These are phyloP conservation scores for Coprinellus micaceus DNA, from an alignment of 768 basidiomycete genomes.

Conservation along the genomic window DNA sequence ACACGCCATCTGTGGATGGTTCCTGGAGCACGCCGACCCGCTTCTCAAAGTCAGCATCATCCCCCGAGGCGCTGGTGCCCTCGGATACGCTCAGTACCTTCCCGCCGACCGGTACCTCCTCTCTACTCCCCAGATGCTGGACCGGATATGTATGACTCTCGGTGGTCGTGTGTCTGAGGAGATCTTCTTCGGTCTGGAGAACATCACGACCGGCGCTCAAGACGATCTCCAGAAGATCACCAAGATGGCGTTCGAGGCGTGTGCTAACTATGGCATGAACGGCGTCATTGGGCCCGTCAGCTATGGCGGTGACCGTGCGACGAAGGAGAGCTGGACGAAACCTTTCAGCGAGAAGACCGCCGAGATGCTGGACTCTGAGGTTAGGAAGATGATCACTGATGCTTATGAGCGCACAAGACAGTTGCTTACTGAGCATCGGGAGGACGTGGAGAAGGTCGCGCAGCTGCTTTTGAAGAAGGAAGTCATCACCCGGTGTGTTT, in stretches of 20 bases:
- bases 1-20: constrained; percentile 98
- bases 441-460: constrained; percentile 92
- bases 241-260: constrained; percentile 94
- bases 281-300: constrained; percentile 91
- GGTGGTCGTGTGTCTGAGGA: constrained; percentile 98
- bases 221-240: constrained; percentile 99
- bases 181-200: constrained; percentile 89
- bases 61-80: constrained; percentile 89
- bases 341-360: constrained; percentile 98
- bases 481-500: constrained; percentile 80
- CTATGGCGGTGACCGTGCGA: constrained; percentile 84
- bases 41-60: constrained; percentile 98
- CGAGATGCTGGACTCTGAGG: constrained; percentile 86
- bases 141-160: constrained; percentile 97
- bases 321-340: constrained; percentile 89
- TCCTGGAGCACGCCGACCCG: constrained; percentile 95
- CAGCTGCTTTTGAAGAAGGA: constrained; percentile 89
- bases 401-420: constrained; percentile 83
- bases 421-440: constrained; percentile 75
- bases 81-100: constrained; percentile 97
- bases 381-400: constrained; percentile 92
- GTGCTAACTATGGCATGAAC: constrained; percentile 97
- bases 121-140: constrained; percentile 89
- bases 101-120: constrained; percentile 95
- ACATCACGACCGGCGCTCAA: constrained; percentile 97